Evolutionary conservation across 164 flowering plant genomes (phyloP), one percentile per base, ranked within the genome.

Genomic region (Stephania cephalantha): DNA sequence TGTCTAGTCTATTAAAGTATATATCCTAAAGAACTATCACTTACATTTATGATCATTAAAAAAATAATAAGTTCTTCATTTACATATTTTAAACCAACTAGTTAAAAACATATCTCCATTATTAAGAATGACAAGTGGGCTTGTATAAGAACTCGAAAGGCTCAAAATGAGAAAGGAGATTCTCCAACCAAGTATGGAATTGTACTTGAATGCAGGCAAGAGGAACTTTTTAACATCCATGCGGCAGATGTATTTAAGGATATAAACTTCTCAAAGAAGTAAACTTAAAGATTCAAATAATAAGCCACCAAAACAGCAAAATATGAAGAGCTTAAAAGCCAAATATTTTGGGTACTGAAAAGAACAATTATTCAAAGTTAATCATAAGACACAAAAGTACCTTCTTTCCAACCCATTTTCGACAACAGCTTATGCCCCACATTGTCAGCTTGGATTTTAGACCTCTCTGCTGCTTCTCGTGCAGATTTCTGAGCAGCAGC

Each of bases 391-490:
- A 35, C 20, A 42, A 9, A 18, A 53, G 35, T 76, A 95, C 99
- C 99, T 92, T 95, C 99, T 90, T 81, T 95, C 99, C 99, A 95
- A 30, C 99, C 99, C 99, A 95, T 95, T 88, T 93, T 95, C 5
- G 98, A 93, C 79, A 95, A 75, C 67, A 95, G 98, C 78, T 80
- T 90, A 78, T 95, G 98, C 46, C 99, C 99, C 71, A 95, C 92
- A 81, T 95, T 95, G 84, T 95, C 85, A 63, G 85, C 97, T 82
- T 93, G 98, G 61, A 95, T 95, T 83, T 80, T 90, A n/a, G 93
- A 87, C 80, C 75, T 91, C 2, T 90, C 95, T 63, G 91, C 94
- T 76, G 91, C 84, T 77, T 95, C 97, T 71, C 53, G 84, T 5
- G 90, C 87, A 75, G 90, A 87, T 80, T 90, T 93, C 78, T 81